Evolutionary conservation across 495 filamentous ascomycete genomes (phyloP), one percentile per base, ranked within the genome.

Genomic region (Hypoxylon trugodes): DNA sequence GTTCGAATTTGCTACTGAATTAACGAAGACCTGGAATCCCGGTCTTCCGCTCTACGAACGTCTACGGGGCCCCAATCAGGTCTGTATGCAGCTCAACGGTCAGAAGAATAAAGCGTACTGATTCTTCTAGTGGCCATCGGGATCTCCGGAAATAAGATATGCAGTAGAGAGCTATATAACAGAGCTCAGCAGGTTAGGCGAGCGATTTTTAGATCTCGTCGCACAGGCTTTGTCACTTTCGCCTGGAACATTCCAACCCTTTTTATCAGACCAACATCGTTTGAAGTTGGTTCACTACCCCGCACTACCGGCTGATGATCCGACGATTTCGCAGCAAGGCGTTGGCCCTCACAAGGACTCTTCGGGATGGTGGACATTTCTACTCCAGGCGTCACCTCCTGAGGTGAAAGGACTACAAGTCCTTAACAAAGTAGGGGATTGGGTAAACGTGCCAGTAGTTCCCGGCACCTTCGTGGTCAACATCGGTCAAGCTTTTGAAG

Each of bases 261-360:
- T 86, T 43, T 73, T 84, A 50, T 76, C 77, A 2, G 79, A 82
- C 16, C 80, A 84, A 42, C 82, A 85, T 62, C 80, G 83, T 9
- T 73, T 85, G 35, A 84, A 85, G 59, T 70, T 85, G 21, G 69
- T 83, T 2, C 81, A 79, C 38, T 84, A 86, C 45, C 80, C 80
- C 1, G 61, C 76, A 63, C 16, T 66, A 26, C 10, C 56, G 19
- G 40, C 41, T 15, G 38, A 18, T 6, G 49, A 52, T 3, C 35
- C 32, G 24, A 26, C 42, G 4, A 53, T 45, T 6, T 67, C 64
- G 6, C 64, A 55, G 19, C 81, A 82, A 70, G 82, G 81, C 0
- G 81, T 84, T 6, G 82, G 83, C 1, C 79, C 83, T 2, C 82
- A 84, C 66, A 85, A 84, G 57, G 82, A 85, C 54, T 83, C 81